Percentiles rank a stretch among this genome's conserved stretches.
Evolutionary conservation across 2,329 filamentous ascomycete species (phyloP).

Genomic region (Ophiostoma montium): DNA sequence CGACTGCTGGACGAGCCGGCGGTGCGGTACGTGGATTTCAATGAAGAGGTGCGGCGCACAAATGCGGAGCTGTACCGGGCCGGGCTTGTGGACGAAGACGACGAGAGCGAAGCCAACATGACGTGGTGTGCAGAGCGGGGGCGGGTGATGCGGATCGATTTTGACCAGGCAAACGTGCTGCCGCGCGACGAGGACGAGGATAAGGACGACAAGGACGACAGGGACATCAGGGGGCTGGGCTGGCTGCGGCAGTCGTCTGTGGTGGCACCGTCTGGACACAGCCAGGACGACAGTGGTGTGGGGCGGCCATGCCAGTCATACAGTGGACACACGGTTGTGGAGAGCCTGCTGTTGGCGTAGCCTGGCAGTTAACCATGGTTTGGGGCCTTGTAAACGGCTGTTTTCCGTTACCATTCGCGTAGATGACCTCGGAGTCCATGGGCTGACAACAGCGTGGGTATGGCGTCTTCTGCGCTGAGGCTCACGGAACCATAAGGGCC

Average conservation of each 20-base stretch:
- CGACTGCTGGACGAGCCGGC: not conserved
- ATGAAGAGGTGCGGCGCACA: not conserved
- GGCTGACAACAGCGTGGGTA: too few species aligned
- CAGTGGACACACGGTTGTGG: not conserved
- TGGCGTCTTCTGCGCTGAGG: too few species aligned
- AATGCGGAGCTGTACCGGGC: conserved; percentile 2
- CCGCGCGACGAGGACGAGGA: not conserved
- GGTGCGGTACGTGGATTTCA: too few species aligned
- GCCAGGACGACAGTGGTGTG: not conserved
- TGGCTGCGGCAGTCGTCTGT: not conserved
- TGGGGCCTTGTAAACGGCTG: too few species aligned
- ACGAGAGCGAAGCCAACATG: conserved; percentile 1
- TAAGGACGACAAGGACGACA: not conserved
- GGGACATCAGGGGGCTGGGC: not conserved
- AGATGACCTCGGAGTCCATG: too few species aligned
- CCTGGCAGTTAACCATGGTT: too few species aligned
- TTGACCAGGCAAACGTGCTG: conserved; percentile 1
- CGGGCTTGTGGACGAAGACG: not conserved
- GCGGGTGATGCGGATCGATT: conserved; percentile 9
- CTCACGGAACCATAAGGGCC: too few species aligned
- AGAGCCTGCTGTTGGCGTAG: too few species aligned
- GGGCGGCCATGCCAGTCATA: not conserved
- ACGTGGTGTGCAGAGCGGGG: conserved; percentile 7
- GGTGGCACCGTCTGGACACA: not conserved
- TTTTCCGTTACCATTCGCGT: too few species aligned